Conservation (phyloP, 257 asterid species). For the Solanum arcanum region DNA sequence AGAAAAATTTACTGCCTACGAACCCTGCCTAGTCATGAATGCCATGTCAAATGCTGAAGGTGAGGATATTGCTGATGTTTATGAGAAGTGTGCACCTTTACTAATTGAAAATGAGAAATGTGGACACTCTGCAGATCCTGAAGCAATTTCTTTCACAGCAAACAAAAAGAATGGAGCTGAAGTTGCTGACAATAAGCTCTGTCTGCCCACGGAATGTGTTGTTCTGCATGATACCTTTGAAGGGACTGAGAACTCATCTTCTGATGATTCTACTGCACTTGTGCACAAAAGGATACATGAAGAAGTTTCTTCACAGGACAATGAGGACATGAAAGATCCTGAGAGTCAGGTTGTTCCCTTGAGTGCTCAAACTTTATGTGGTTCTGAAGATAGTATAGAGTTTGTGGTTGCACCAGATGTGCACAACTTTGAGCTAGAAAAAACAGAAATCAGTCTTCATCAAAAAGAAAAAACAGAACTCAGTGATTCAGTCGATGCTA, state of each 20-base stretch:
- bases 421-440: constrained; percentile 11
- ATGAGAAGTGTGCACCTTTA: constrained; percentile 1
- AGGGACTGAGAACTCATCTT: neutral
- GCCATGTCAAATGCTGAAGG: neutral
- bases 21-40: constrained; percentile 8
- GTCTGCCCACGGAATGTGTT: constrained; percentile 4
- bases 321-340: neutral
- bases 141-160: neutral
- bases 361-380: neutral
- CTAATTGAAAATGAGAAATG: constrained; percentile 3
- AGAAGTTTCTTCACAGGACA: neutral
- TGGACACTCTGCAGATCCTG: constrained; percentile 15
- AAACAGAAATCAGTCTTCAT: constrained; percentile 3
- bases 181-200: constrained; percentile 4
- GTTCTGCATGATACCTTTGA: constrained; percentile 3
- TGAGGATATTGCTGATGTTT: neutral
- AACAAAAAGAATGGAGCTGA: constrained; percentile 4
- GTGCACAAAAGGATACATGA: neutral
- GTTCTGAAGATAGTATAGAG: constrained; percentile 16
- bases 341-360: neutral
- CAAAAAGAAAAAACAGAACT: constrained; percentile 10
- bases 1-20: neutral
- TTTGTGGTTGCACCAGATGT: constrained; percentile 17
- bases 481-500: constrained; percentile 8
- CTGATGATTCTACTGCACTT: neutral